These are phyloP conservation scores for Cercospora sesami DNA, from an alignment of 2,329 filamentous ascomycete species.

Conservation along the genomic window DNA sequence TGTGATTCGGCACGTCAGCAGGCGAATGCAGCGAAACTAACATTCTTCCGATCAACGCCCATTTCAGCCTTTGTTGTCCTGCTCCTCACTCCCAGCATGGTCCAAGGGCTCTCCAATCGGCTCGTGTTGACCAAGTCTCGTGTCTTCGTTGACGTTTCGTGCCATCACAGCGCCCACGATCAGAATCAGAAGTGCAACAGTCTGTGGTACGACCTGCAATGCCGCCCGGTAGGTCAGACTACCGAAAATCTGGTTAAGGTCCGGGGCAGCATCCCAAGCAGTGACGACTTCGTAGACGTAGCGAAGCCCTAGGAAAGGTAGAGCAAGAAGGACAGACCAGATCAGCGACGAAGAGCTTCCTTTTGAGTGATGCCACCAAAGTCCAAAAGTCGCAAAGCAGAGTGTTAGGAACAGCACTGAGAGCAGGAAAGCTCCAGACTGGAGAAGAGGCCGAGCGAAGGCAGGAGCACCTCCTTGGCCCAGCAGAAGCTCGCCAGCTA, in stretches of 20 bases:
- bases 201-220: constrained; percentile 10
- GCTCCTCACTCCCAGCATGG: neutral
- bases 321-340: constrained; percentile 14
- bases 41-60: too few relatives aligned
- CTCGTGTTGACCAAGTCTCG: neutral
- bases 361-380: constrained; percentile 6
- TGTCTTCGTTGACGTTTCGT: constrained; percentile 8
- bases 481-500: neutral
- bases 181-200: constrained; percentile 10
- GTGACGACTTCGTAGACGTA: constrained; percentile 14
- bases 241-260: constrained; percentile 10
- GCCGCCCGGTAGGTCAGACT: constrained; percentile 7
- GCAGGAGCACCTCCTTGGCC: constrained; percentile 1
- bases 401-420: neutral
- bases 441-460: constrained; percentile 2
- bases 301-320: constrained; percentile 12
- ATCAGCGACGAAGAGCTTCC: constrained; percentile 10
- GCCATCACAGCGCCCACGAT: constrained; percentile 13
- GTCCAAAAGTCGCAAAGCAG: constrained; percentile 4
- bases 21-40: neutral
- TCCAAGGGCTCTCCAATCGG: neutral
- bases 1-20: neutral
- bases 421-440: constrained; percentile 12
- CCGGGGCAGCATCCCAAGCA: constrained; percentile 7
- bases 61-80: neutral